phyloP scores from a whole-genome alignment of 805 yeast species.

The Komagataella phaffii region DNA sequence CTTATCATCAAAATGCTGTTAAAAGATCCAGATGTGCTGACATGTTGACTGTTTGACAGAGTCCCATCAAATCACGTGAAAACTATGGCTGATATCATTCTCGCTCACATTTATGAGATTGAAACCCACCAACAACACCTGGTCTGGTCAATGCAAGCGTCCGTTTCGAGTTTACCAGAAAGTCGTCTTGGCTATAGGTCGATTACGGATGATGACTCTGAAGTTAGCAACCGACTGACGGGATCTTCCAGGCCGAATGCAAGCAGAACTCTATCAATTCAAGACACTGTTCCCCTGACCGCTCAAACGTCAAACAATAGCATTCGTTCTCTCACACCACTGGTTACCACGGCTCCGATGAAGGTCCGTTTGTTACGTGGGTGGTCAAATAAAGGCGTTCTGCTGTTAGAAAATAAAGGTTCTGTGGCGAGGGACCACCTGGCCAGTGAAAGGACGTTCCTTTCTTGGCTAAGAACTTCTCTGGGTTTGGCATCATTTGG shows the following conservation, averaged over 20 bases:
- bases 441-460: conserved; percentile 52
- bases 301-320: background rate
- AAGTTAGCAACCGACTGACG: background rate
- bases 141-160: background rate
- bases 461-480: conserved; percentile 54
- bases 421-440: conserved; percentile 52
- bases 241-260: background rate
- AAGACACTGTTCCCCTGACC: background rate
- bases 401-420: conserved; percentile 36
- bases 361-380: background rate
- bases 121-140: background rate
- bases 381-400: background rate
- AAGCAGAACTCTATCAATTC: background rate
- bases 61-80: background rate
- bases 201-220: background rate
- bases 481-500: conserved; percentile 45
- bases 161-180: background rate
- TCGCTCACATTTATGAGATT: background rate
- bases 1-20: background rate
- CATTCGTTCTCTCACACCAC: background rate
- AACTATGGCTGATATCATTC: background rate
- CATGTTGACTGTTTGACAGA: too few species aligned
- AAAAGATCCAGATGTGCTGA: too few species aligned
- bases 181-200: background rate
- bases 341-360: background rate